Conservation (phyloP, 2,329 filamentous ascomycete genomes). For the Fusarium nurragi region DNA sequence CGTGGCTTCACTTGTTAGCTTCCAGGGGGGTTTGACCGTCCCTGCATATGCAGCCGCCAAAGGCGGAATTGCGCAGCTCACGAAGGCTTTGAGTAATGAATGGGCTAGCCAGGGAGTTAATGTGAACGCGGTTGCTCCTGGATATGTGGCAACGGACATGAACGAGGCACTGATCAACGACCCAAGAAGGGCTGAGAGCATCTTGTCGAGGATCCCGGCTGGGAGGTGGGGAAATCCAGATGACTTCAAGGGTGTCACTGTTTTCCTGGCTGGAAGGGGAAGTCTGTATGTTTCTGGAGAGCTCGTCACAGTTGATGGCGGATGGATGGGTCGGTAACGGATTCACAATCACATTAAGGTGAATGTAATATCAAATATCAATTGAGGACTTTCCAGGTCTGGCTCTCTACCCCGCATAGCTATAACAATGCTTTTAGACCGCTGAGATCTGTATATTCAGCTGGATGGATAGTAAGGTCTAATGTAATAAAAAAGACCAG, state of each 20-base stretch:
- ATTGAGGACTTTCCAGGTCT: too few species aligned
- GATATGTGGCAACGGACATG: constrained; percentile 93
- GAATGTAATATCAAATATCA: too few species aligned
- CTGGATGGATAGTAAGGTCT: too few species aligned
- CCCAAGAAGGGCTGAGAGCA: constrained; percentile 72
- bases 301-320: constrained; percentile 84
- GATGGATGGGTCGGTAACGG: constrained; percentile 57
- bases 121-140: constrained; percentile 88
- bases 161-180: constrained; percentile 83
- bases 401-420: too few species aligned
- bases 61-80: constrained; percentile 84
- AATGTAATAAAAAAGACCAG: too few species aligned
- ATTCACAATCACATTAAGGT: too few species aligned
- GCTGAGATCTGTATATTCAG: too few species aligned
- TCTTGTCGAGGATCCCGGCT: constrained; percentile 82
- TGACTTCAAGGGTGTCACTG: constrained; percentile 84
- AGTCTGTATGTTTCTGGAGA: constrained; percentile 85
- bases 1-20: constrained; percentile 80
- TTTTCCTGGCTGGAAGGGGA: constrained; percentile 78
- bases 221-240: constrained; percentile 84
- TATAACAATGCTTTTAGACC: too few species aligned
- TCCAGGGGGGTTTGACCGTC: constrained; percentile 88
- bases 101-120: constrained; percentile 82
- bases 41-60: constrained; percentile 89
- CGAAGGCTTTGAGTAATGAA: constrained; percentile 87